Conservation (phyloP, 495 filamentous ascomycete genomes). For the Trichoderma virens region DNA sequence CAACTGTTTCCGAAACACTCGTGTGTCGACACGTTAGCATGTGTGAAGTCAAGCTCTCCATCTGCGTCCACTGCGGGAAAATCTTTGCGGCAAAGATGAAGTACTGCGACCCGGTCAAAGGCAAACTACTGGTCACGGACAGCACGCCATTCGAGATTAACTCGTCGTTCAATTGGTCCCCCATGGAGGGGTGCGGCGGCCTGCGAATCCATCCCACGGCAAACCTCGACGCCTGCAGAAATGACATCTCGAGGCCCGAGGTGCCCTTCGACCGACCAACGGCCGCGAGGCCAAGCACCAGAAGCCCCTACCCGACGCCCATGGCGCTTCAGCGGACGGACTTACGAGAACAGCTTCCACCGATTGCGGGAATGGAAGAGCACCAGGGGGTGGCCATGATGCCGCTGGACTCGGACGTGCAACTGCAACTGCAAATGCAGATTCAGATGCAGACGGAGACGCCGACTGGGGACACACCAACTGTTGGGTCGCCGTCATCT, state of each 20-base stretch:
- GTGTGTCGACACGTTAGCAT: neutral
- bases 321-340: neutral
- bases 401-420: neutral
- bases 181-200: neutral
- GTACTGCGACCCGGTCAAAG: slow-evolving; percentile 1
- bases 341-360: neutral
- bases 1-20: neutral
- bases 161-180: slow-evolving; percentile 3
- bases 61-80: slow-evolving; percentile 3
- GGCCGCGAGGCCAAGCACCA: neutral
- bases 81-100: neutral
- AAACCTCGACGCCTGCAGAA: neutral
- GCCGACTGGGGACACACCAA: neutral
- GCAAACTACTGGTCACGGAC: neutral
- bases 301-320: neutral
- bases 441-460: neutral
- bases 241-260: neutral
- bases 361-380: neutral
- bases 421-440: neutral
- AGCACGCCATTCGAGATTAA: neutral
- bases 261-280: neutral
- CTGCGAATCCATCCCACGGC: neutral
- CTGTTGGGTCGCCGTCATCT: neutral
- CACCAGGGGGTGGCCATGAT: neutral
- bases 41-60: slow-evolving; percentile 6